Evolutionary conservation across 164 flowering plant species (phyloP).

Genomic region (Protea cynaroides): DNA sequence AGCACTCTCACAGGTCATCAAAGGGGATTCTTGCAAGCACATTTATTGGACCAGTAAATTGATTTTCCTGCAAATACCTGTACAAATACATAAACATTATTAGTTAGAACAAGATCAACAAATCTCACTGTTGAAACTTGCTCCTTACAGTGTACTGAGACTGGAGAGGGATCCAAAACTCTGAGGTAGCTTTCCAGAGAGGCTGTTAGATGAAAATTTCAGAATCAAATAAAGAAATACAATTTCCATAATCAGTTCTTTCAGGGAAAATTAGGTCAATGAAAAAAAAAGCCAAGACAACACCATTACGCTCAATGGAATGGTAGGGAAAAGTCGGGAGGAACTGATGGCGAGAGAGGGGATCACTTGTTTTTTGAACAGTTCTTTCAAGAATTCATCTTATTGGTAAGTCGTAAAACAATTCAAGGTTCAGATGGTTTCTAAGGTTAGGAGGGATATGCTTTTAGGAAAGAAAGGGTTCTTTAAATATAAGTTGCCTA

Average conservation of each 20-base stretch:
- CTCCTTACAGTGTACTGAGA: conserved; percentile 53
- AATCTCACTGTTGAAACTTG: conserved; percentile 3
- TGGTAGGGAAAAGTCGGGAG: no score
- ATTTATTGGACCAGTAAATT: conserved; percentile 61
- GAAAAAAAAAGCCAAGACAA: background rate
- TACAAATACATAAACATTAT: conserved; percentile 9
- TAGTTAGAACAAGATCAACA: conserved; percentile 5
- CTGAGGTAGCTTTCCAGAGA: conserved; percentile 65
- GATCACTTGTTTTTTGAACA: no score
- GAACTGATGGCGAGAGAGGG: no score
- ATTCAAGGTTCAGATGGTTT: no score
- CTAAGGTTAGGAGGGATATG: no score
- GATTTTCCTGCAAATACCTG: conserved; percentile 70
- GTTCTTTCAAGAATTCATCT: no score
- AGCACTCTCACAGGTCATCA: conserved; percentile 54
- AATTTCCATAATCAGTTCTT: background rate
- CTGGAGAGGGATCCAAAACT: conserved; percentile 60
- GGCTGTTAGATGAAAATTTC: conserved; percentile 45
- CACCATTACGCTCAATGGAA: background rate
- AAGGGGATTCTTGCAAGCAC: conserved; percentile 55
- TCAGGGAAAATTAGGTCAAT: background rate
- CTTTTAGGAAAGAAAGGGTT: no score
- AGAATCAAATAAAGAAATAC: conserved; percentile 8
- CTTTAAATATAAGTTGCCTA: no score
- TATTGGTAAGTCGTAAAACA: no score